Evolutionary conservation across 169 alveolate species (phyloP).

Genomic region (Cryptosporidium felis): DNA sequence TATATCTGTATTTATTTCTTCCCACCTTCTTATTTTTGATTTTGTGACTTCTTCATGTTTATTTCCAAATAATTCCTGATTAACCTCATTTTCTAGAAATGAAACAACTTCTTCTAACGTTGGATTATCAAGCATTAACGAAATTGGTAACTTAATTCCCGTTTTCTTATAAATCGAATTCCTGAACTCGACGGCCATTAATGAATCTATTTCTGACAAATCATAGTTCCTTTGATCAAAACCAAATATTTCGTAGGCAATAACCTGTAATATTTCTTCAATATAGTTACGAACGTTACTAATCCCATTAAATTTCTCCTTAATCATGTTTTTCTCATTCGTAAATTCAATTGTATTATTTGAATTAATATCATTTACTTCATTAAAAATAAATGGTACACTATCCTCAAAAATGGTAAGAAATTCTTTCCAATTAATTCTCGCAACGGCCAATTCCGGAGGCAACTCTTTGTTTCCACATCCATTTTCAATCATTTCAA

Average conservation of each 20-base stretch:
- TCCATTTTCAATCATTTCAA: conserved; percentile 10
- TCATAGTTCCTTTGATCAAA: neutral
- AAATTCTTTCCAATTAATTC: conserved; percentile 38
- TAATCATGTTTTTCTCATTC: neutral
- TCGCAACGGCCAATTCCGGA: conserved; percentile 23
- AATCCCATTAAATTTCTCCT: conserved; percentile 19
- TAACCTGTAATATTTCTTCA: neutral
- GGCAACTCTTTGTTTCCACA: neutral
- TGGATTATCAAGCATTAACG: conserved; percentile 74
- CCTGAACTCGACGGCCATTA: conserved; percentile 78
- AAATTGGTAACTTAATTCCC: conserved; percentile 73
- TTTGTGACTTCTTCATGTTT: neutral
- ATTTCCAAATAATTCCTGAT: conserved; percentile 21
- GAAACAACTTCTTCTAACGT: conserved; percentile 59
- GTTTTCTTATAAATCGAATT: conserved; percentile 62
- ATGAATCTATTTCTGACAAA: conserved; percentile 73
- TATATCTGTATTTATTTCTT: conserved; percentile 40
- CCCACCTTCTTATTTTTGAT: conserved; percentile 56
- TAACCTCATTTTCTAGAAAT: conserved; percentile 13
- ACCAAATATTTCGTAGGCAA: conserved; percentile 60
- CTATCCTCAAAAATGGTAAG: conserved; percentile 8
- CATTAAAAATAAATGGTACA: conserved; percentile 17
- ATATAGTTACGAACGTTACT: neutral
- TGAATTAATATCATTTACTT: neutral
- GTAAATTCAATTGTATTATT: neutral